These are phyloP conservation scores for Lathyrus tuberosus DNA, from an alignment of 306 rosid genomes.

Conservation along the genomic window DNA sequence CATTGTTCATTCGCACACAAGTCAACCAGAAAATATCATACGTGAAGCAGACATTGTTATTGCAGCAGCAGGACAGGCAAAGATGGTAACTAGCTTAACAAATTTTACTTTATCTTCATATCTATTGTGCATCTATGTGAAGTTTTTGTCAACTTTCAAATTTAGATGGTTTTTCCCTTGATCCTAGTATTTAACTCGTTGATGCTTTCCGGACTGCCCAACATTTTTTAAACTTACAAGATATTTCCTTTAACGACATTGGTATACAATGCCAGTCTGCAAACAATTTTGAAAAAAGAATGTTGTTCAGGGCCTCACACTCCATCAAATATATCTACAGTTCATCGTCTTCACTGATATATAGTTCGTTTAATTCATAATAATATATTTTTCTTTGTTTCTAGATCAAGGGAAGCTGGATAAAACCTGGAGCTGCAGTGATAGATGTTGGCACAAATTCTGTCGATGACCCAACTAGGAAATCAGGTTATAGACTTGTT, in stretches of 20 bases:
- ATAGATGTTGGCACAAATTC: conserved; percentile 94
- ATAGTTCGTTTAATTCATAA: conserved; percentile 17
- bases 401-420: conserved; percentile 87
- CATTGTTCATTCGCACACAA: conserved; percentile 72
- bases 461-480: conserved; percentile 73
- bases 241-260: conserved; percentile 21
- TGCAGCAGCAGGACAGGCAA: conserved; percentile 95
- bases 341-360: conserved; percentile 16
- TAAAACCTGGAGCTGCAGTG: conserved; percentile 93
- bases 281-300: not conserved
- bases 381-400: conserved; percentile 13
- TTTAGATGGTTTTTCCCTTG: conserved; percentile 27
- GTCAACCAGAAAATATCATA: conserved; percentile 63
- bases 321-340: conserved; percentile 15
- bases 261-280: conserved; percentile 15
- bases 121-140: too few species aligned
- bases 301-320: conserved; percentile 6
- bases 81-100: conserved; percentile 58
- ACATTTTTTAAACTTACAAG: not conserved
- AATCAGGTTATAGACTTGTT: conserved; percentile 84
- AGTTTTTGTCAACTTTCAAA: conserved; percentile 26
- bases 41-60: conserved; percentile 84
- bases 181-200: not conserved
- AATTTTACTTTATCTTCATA: too few species aligned
- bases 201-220: not conserved